Evolutionary conservation across 306 rosid species (phyloP).

Genomic region (Glycine latifolia): DNA sequence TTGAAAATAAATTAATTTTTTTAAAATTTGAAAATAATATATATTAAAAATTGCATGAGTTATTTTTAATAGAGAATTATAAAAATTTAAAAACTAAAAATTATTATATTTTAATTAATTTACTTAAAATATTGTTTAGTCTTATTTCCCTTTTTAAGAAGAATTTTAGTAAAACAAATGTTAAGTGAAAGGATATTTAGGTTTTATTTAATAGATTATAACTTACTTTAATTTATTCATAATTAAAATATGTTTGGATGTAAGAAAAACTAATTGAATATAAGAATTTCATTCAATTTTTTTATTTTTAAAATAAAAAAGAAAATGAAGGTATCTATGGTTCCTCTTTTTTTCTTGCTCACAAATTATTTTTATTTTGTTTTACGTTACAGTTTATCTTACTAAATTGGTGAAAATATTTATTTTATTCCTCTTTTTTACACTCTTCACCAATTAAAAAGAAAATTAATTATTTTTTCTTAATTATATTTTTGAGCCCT

Average conservation of each 20-base stretch:
- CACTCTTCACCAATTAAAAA: background rate
- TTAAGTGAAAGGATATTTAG: too few species aligned
- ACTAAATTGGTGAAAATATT: background rate
- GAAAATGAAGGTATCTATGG: background rate
- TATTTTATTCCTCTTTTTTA: background rate
- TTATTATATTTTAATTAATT: too few species aligned
- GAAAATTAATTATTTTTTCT: background rate
- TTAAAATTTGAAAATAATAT: too few species aligned
- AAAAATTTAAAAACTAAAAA: too few species aligned
- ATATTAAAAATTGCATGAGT: too few species aligned
- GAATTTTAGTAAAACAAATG: too few species aligned
- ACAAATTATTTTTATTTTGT: too few species aligned
- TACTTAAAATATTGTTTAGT: too few species aligned
- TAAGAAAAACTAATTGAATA: background rate
- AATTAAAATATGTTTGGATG: background rate
- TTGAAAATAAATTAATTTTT: too few species aligned
- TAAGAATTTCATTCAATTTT: background rate
- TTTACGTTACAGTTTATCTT: background rate
- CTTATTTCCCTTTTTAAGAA: too few species aligned
- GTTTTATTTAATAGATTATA: background rate
- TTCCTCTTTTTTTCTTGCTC: background rate
- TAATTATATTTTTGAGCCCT: too few species aligned
- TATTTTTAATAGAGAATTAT: too few species aligned
- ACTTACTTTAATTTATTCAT: background rate
- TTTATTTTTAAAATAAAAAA: background rate